Evolutionary conservation across 192 early-diverging fungal genomes (phyloP).

Genomic region (Fimicolochytrium jonesii): DNA sequence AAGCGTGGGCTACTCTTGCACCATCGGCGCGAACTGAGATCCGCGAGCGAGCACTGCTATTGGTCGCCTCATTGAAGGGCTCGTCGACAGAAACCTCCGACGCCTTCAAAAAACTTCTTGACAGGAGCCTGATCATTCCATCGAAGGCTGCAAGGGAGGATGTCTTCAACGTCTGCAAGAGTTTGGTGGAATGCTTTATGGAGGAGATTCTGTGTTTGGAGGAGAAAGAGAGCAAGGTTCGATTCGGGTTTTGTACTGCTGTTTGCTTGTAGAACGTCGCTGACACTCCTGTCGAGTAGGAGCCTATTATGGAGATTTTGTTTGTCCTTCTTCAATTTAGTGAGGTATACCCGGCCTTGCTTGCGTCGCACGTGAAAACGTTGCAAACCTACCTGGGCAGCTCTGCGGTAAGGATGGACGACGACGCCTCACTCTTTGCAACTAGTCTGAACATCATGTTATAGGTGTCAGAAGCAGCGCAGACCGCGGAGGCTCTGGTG

Average conservation of each 20-base stretch:
- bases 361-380: constrained; percentile 49
- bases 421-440: constrained; percentile 7
- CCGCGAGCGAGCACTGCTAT: constrained; percentile 16
- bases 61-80: background rate
- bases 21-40: constrained; percentile 9
- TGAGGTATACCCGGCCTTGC: constrained; percentile 49
- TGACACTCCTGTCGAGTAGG: background rate
- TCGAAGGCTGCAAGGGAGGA: constrained; percentile 15
- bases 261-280: background rate
- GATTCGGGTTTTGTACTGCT: background rate
- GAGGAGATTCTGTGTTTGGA: constrained; percentile 67
- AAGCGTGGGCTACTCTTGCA: constrained; percentile 8
- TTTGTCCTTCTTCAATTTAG: constrained; percentile 34
- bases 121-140: no score
- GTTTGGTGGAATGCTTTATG: constrained; percentile 71
- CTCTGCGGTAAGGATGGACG: background rate
- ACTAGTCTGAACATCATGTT: no score
- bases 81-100: no score
- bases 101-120: no score
- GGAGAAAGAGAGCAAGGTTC: constrained; percentile 33
- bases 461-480: no score
- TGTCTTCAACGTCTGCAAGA: constrained; percentile 53
- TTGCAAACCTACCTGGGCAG: constrained; percentile 56
- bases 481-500: background rate
- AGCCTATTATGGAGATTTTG: constrained; percentile 23